These are phyloP conservation scores for Paraphoma sp. DNA, from an alignment of 2,329 filamentous ascomycete genomes.

Conservation along the genomic window DNA sequence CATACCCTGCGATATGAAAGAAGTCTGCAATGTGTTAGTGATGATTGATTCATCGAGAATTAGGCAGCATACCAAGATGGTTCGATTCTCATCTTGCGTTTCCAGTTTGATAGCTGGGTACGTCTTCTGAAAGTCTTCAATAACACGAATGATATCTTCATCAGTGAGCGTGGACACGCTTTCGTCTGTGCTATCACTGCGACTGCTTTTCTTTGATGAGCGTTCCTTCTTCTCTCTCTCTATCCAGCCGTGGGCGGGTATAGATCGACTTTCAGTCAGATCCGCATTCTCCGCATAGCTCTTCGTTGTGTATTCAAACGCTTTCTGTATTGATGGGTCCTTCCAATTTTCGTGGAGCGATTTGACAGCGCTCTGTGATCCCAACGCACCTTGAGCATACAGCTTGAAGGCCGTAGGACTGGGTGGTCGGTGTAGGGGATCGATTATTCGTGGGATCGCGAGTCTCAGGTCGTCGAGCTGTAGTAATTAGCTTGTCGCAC, in stretches of 20 bases:
- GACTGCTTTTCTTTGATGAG: slow-evolving; percentile 15
- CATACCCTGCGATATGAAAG: slow-evolving; percentile 31
- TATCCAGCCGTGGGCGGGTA: slow-evolving; percentile 50
- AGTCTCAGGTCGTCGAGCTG: slow-evolving; percentile 53
- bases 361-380: slow-evolving; percentile 46
- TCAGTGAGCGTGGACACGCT: slow-evolving; percentile 14
- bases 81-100: slow-evolving; percentile 26
- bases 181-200: slow-evolving; percentile 15
- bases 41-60: not conserved
- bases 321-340: slow-evolving; percentile 41
- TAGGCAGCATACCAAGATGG: slow-evolving; percentile 30
- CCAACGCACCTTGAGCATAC: slow-evolving; percentile 47
- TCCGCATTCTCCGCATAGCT: slow-evolving; percentile 24
- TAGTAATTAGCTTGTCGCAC: slow-evolving; percentile 4
- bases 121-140: slow-evolving; percentile 32
- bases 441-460: slow-evolving; percentile 51
- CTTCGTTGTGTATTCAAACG: slow-evolving; percentile 44
- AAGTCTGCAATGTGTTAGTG: slow-evolving; percentile 24
- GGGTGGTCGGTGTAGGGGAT: slow-evolving; percentile 44
- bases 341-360: slow-evolving; percentile 48
- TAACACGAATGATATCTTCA: slow-evolving; percentile 27
- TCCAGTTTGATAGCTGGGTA: slow-evolving; percentile 39
- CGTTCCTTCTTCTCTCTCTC: slow-evolving; percentile 33
- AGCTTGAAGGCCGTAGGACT: slow-evolving; percentile 45
- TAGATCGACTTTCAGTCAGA: slow-evolving; percentile 37